A percentile compares a stretch with the other conserved stretches of the same genome.
phyloP scores from a whole-genome alignment of 2,329 filamentous ascomycete species.

The Keithomyces neogunnii region DNA sequence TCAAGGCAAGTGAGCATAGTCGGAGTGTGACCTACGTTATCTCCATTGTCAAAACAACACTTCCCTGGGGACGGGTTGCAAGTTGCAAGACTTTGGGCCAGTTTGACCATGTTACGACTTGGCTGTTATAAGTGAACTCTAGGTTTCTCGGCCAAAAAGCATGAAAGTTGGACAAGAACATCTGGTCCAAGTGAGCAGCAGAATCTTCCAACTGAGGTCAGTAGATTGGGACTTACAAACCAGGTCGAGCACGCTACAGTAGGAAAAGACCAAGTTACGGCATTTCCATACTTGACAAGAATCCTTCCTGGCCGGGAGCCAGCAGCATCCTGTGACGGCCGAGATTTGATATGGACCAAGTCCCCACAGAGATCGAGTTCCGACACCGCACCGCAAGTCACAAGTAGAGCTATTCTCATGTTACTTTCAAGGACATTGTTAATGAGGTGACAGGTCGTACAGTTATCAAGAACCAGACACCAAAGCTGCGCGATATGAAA shows the following conservation, averaged over 20 bases:
- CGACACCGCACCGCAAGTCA: constrained; percentile 32
- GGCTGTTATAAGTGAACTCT: constrained; percentile 26
- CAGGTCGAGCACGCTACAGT: constrained; percentile 32
- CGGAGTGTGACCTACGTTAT: constrained; percentile 8
- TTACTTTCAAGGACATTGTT: not conserved
- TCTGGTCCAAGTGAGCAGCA: constrained; percentile 15
- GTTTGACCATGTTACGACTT: constrained; percentile 15
- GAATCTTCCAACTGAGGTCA: not conserved
- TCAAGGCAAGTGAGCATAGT: too few species aligned
- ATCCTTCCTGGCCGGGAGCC: constrained; percentile 16
- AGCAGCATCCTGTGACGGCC: constrained; percentile 17
- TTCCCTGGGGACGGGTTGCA: constrained; percentile 12
- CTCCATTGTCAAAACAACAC: constrained; percentile 16
- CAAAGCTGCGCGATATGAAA: constrained; percentile 41
- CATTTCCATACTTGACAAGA: constrained; percentile 24
- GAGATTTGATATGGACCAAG: constrained; percentile 19
- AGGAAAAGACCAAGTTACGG: constrained; percentile 29
- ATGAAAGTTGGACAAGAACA: constrained; percentile 32
- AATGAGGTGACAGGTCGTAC: constrained; percentile 18
- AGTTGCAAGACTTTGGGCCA: constrained; percentile 23
- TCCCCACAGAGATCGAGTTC: constrained; percentile 24
- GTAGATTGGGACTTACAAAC: constrained; percentile 27
- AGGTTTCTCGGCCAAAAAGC: constrained; percentile 32
- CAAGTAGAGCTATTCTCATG: constrained; percentile 21
- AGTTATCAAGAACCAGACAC: constrained; percentile 36